phyloP scores from a whole-genome alignment of 2,329 filamentous ascomycete species.

The Paraphaeosphaeria minitans region DNA sequence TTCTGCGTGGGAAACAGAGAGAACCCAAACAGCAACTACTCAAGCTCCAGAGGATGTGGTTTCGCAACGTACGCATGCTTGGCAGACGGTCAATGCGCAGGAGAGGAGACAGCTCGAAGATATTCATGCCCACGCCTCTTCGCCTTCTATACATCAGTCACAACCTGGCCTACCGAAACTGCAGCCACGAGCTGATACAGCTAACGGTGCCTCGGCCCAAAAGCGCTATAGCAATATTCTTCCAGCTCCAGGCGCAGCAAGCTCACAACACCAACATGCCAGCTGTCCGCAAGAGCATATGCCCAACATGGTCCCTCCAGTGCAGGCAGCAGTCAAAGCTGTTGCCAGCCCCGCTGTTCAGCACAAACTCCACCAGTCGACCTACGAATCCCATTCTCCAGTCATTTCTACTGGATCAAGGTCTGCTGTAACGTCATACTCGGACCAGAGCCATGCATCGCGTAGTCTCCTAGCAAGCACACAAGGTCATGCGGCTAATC shows the following conservation, averaged over 20 bases:
- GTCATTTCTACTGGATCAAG: neutral
- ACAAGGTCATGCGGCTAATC: neutral
- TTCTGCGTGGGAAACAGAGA: neutral
- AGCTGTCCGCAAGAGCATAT: constrained; percentile 79
- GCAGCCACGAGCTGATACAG: neutral
- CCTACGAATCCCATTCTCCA: neutral
- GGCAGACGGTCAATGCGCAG: constrained; percentile 2
- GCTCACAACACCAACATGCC: constrained; percentile 66
- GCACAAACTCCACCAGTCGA: constrained; percentile 55
- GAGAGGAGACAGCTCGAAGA: neutral
- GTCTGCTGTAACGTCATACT: neutral
- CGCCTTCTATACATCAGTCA: neutral
- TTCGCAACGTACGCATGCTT: neutral
- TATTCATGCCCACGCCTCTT: neutral
- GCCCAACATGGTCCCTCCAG: constrained; percentile 72
- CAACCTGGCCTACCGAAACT: neutral
- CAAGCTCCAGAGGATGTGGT: neutral
- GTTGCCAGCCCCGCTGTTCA: constrained; percentile 77
- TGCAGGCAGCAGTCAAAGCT: constrained; percentile 91
- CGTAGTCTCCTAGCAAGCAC: neutral
- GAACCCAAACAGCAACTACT: neutral
- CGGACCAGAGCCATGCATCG: neutral
- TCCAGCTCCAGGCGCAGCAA: constrained; percentile 47
- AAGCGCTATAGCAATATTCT: constrained; percentile 8
- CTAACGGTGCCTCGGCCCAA: neutral